Evolutionary conservation across 139 green algal species (phyloP).

Genomic region (Coelastrella sp.): DNA sequence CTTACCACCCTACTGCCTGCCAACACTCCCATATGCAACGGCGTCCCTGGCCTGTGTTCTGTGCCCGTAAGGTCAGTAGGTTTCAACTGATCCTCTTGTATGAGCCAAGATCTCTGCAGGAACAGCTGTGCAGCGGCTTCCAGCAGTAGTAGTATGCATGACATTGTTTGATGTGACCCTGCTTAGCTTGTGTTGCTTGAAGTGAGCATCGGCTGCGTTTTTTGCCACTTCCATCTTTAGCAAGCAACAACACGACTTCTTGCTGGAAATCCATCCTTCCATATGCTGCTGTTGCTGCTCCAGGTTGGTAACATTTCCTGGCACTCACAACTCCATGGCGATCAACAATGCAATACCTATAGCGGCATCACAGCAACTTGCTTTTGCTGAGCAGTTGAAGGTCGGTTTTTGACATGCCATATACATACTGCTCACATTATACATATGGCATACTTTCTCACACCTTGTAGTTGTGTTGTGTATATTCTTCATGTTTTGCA

Average conservation of each 20-base stretch:
- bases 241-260: neutral
- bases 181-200: neutral
- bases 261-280: neutral
- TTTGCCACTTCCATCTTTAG: neutral
- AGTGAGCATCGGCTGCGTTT: neutral
- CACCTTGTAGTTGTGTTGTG: no score
- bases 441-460: no score
- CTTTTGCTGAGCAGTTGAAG: conserved; percentile 14
- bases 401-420: neutral
- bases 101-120: neutral
- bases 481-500: no score
- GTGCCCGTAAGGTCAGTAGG: conserved; percentile 34
- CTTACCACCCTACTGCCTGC: neutral
- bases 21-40: conserved; percentile 1
- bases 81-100: neutral
- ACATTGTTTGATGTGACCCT: no score
- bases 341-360: conserved; percentile 7
- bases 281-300: no score
- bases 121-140: no score
- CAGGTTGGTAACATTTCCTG: conserved; percentile 34
- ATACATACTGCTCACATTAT: neutral
- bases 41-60: conserved; percentile 18
- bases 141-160: neutral
- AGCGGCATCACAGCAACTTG: conserved; percentile 22
- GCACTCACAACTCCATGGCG: conserved; percentile 35